Percentiles rank a stretch among this genome's conserved stretches.
These are phyloP conservation scores for Nicotiana attenuata DNA, from an alignment of 257 asterid species.

Conservation along the genomic window DNA sequence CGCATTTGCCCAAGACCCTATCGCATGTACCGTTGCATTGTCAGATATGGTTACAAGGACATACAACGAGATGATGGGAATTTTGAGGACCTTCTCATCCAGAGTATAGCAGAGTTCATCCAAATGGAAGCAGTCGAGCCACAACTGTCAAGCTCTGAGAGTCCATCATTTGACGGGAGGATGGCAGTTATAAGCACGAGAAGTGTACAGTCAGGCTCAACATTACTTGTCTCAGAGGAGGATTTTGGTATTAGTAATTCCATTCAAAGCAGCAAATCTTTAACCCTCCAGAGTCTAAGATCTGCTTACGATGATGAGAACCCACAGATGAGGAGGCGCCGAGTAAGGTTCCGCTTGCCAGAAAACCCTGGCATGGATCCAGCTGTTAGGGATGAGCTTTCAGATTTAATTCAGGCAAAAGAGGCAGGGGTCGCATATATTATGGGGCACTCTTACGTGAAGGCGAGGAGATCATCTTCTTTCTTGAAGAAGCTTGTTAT, in stretches of 20 bases:
- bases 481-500: conserved; percentile 70
- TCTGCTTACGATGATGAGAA: conserved; percentile 71
- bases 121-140: conserved; percentile 94
- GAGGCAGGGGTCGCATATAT: conserved; percentile 93
- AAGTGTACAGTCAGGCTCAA: conserved; percentile 35
- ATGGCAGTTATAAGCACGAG: conserved; percentile 90
- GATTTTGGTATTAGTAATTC: conserved; percentile 29
- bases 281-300: conserved; percentile 66
- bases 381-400: conserved; percentile 68
- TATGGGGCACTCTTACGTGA: conserved; percentile 89
- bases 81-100: conserved; percentile 75
- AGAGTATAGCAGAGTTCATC: conserved; percentile 86
- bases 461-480: conserved; percentile 75
- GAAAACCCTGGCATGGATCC: conserved; percentile 58
- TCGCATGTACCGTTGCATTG: conserved; percentile 92
- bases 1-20: conserved; percentile 90
- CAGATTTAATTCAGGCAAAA: conserved; percentile 73
- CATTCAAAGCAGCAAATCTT: conserved; percentile 67
- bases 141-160: conserved; percentile 57
- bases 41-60: conserved; percentile 92
- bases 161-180: conserved; percentile 71
- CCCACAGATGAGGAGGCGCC: conserved; percentile 65
- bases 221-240: conserved; percentile 42
- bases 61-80: conserved; percentile 71
- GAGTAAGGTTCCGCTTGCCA: conserved; percentile 57